A percentile compares a stretch with the other conserved stretches of the same genome.
Conservation (phyloP, 2,329 filamentous ascomycete species). For the Zarea fungicola region DNA sequence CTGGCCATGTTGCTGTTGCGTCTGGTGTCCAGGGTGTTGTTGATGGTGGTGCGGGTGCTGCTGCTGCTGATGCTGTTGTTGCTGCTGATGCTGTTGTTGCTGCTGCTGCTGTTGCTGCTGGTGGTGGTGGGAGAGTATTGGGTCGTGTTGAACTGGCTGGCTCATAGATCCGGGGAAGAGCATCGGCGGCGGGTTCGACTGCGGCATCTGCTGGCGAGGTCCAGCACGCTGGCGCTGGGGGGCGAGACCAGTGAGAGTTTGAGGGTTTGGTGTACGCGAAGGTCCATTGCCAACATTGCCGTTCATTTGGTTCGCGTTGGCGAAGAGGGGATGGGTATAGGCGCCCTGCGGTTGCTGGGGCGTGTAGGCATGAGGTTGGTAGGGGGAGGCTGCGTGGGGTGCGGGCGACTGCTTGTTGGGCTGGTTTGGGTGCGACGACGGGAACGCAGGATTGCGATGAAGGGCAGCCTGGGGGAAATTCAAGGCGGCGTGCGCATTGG, state of each 20-base stretch:
- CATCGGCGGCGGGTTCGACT: slow-evolving; percentile 31
- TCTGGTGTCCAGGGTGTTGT: slow-evolving; percentile 22
- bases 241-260: slow-evolving; percentile 42
- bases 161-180: slow-evolving; percentile 33
- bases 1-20: slow-evolving; percentile 23
- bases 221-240: slow-evolving; percentile 41
- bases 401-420: slow-evolving; percentile 52
- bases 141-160: slow-evolving; percentile 38
- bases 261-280: slow-evolving; percentile 39
- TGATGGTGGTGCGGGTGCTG: slow-evolving; percentile 15
- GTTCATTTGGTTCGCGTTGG: slow-evolving; percentile 41
- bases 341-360: slow-evolving; percentile 45
- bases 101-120: slow-evolving; percentile 27
- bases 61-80: slow-evolving; percentile 25
- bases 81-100: slow-evolving; percentile 23
- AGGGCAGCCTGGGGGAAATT: slow-evolving; percentile 47
- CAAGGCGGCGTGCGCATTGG: slow-evolving; percentile 49
- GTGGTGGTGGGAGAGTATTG: slow-evolving; percentile 39
- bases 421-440: slow-evolving; percentile 43
- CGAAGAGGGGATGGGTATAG: slow-evolving; percentile 51
- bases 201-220: slow-evolving; percentile 41
- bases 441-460: slow-evolving; percentile 40
- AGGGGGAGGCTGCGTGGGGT: slow-evolving; percentile 50
- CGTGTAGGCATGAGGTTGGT: slow-evolving; percentile 49
- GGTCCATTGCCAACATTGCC: slow-evolving; percentile 43